Percentiles rank a stretch among this genome's conserved stretches.
These are phyloP conservation scores for Phytophthora ohioensis DNA, from an alignment of 352 stramenopile species.

Conservation along the genomic window DNA sequence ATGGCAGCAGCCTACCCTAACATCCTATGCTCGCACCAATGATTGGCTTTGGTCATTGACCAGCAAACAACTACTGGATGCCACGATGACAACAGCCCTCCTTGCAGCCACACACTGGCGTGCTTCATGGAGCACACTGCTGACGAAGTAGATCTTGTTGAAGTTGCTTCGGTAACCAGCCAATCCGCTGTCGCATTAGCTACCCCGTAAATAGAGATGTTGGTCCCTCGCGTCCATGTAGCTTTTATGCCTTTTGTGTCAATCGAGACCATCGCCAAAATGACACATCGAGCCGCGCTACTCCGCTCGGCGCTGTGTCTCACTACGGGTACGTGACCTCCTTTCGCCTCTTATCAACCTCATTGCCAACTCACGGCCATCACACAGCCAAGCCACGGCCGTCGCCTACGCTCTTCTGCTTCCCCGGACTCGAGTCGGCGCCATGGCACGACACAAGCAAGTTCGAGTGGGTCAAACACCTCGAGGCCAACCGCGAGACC, in stretches of 20 bases:
- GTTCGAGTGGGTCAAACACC: slow-evolving; percentile 65
- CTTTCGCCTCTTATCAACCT: slow-evolving; percentile 1
- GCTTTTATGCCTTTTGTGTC: too few species aligned
- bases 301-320: slow-evolving; percentile 82
- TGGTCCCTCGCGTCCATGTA: too few species aligned
- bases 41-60: too few species aligned
- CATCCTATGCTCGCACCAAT: too few species aligned
- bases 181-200: slow-evolving; percentile 1
- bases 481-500: slow-evolving; percentile 65
- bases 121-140: neutral
- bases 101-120: too few species aligned
- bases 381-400: slow-evolving; percentile 71
- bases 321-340: slow-evolving; percentile 61
- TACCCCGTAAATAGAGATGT: too few species aligned
- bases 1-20: too few species aligned
- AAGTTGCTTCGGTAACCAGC: slow-evolving; percentile 13
- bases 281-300: slow-evolving; percentile 63
- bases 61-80: too few species aligned
- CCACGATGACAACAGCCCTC: too few species aligned
- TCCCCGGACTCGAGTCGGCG: slow-evolving; percentile 70
- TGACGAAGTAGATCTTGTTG: slow-evolving; percentile 9
- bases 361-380: neutral
- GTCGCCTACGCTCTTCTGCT: slow-evolving; percentile 84
- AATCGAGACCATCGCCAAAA: slow-evolving; percentile 4
- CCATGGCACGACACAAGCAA: slow-evolving; percentile 67